Evolutionary conservation across 2,329 filamentous ascomycete species (phyloP), one percentile per base, ranked within the genome.

Genomic region (Alternaria gansuensis): DNA sequence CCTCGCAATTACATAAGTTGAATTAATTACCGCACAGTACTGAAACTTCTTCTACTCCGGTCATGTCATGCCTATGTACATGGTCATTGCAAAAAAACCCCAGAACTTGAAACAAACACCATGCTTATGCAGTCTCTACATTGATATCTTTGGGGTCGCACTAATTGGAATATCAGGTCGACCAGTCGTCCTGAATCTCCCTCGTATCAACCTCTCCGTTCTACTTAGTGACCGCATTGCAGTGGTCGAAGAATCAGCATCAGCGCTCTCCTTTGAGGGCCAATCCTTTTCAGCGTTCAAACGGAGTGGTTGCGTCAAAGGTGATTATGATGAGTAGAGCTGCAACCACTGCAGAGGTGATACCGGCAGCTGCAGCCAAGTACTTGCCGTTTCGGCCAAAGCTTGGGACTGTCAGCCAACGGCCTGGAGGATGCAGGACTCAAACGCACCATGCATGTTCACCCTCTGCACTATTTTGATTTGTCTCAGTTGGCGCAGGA

Each of bases 311-410:
- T 41, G 43, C 7, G 14, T 10, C 1, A 26, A 41, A 0, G 3
- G 41, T 3, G 34, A 40, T n/a, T 13, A 37, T 24, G 3, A 13
- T 17, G 10, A 37, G 5, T 5, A 59, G 17, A 13, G 59, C 36
- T 49, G 82, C 82, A 13, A 83, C 79, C 61, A 96, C 90, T 52
- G 82, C 88, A 59, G 94, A 81, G 41, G 89, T 83, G 28, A 96
- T 83, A 62, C 94, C 81, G 64, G 92, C 88, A 52, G 95, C 82
- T 84, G 95, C 92, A 62, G 94, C 83, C 44, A 96, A 86, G 91
- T 91, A 96, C 80, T 88, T 84, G 81, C 86, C 92, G 76, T 94
- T 91, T 28, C 81, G 83, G 7, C 84, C 82, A 49, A 91, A 79
- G 90, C 90, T 92, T 61, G 7, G n/a, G 44, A 5, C 14, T 26